Evolutionary conservation across 2,329 filamentous ascomycete genomes (phyloP).

Genomic region (Talaromyces pinophilus): DNA sequence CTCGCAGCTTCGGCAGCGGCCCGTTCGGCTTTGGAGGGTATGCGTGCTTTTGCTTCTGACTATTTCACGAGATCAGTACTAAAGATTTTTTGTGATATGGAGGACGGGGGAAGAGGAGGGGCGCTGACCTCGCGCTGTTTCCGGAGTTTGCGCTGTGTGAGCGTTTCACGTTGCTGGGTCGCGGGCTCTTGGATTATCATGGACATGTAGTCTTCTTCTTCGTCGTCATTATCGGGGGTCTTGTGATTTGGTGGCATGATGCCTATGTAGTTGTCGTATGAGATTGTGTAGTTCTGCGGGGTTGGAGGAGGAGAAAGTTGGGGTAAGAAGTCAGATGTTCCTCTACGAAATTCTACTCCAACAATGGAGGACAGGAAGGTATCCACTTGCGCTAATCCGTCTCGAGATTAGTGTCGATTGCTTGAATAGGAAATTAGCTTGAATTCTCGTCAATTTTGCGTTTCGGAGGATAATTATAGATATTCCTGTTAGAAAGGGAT

Average conservation of each 20-base stretch:
- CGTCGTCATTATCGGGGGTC: constrained; percentile 35
- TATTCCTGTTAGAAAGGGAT: background rate
- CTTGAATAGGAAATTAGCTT: background rate
- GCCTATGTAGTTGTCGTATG: background rate
- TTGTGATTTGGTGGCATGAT: background rate
- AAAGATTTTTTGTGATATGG: constrained; percentile 29
- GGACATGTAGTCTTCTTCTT: constrained; percentile 95
- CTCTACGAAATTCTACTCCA: background rate
- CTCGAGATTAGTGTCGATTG: background rate
- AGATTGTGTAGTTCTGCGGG: background rate
- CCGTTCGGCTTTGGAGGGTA: constrained; percentile 77
- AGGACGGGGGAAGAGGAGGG: background rate
- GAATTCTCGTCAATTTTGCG: background rate
- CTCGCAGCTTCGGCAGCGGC: constrained; percentile 70
- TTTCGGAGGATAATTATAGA: background rate
- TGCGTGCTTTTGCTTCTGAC: constrained; percentile 66
- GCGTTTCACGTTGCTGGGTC: constrained; percentile 58
- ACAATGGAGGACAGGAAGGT: background rate
- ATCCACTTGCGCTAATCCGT: background rate
- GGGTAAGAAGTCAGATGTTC: background rate
- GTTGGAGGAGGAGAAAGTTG: background rate
- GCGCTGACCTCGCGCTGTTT: constrained; percentile 52
- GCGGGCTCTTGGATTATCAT: constrained; percentile 78
- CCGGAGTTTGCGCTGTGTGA: constrained; percentile 60
- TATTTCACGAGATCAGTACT: constrained; percentile 54